phyloP scores from a whole-genome alignment of 2,329 filamentous ascomycete species.

The Ceratocystis diversiconidia region DNA sequence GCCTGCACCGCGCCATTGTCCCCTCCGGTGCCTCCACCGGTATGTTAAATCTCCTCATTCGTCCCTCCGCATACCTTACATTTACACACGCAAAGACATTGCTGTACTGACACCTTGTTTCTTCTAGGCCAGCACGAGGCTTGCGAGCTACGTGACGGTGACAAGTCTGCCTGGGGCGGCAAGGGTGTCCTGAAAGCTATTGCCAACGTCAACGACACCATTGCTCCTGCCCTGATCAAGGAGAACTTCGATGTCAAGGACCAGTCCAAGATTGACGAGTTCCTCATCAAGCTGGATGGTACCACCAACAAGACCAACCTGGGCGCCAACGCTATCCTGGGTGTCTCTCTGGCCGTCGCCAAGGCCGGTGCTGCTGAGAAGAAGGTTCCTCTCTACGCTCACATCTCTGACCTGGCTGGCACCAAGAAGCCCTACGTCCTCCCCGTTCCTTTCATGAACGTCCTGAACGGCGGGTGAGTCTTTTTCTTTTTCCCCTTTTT shows the following conservation, averaged over 20 bases:
- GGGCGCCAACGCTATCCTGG: constrained; percentile 78
- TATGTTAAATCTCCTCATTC: constrained; percentile 32
- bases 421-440: constrained; percentile 88
- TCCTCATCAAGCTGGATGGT: constrained; percentile 74
- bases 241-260: constrained; percentile 74
- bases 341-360: constrained; percentile 70
- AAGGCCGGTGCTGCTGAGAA: constrained; percentile 85
- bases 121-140: constrained; percentile 70
- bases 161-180: constrained; percentile 73
- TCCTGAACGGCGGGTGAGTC: constrained; percentile 59
- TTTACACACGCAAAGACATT: constrained; percentile 18
- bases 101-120: constrained; percentile 19
- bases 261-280: constrained; percentile 69
- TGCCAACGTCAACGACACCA: constrained; percentile 68
- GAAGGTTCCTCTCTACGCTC: constrained; percentile 71
- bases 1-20: constrained; percentile 86
- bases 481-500: not conserved
- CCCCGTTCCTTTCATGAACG: constrained; percentile 86
- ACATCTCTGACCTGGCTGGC: constrained; percentile 74
- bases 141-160: constrained; percentile 78
- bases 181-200: constrained; percentile 83
- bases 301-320: constrained; percentile 77
- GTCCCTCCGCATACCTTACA: not conserved
- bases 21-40: constrained; percentile 85
- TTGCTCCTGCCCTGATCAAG: constrained; percentile 70